Evolutionary conservation across 1,284 basidiomycete genomes (phyloP).

Genomic region (Leccinum pachyderme): DNA sequence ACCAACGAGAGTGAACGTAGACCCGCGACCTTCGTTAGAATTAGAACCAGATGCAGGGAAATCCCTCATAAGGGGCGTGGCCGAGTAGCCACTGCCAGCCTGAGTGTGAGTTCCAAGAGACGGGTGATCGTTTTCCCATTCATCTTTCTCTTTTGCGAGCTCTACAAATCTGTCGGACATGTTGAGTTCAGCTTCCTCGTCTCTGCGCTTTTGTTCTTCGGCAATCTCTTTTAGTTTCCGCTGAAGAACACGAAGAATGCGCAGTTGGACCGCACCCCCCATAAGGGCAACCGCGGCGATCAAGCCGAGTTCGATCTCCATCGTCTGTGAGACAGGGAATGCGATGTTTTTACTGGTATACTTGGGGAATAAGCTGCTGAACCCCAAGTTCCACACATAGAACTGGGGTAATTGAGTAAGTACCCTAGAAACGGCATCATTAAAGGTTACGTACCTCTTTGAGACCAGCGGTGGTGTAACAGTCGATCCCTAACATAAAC

Average conservation of each 20-base stretch:
- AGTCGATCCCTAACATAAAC: conserved; percentile 90
- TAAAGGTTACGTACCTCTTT: conserved; percentile 68
- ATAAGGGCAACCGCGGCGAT: conserved; percentile 79
- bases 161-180: conserved; percentile 72
- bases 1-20: conserved; percentile 48
- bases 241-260: conserved; percentile 77
- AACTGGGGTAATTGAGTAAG: conserved; percentile 51
- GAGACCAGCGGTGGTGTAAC: conserved; percentile 85
- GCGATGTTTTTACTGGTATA: conserved; percentile 63
- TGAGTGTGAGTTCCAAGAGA: conserved; percentile 57
- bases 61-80: conserved; percentile 58
- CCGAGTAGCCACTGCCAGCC: conserved; percentile 57
- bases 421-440: not conserved
- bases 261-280: conserved; percentile 88
- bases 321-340: conserved; percentile 85
- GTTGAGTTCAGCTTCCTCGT: conserved; percentile 73
- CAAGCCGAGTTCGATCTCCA: conserved; percentile 92
- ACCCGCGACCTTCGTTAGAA: conserved; percentile 47
- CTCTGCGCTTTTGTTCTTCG: conserved; percentile 69
- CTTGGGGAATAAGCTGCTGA: conserved; percentile 74
- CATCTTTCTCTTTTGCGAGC: conserved; percentile 69
- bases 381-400: conserved; percentile 93
- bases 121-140: conserved; percentile 88
- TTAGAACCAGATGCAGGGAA: conserved; percentile 50
- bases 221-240: conserved; percentile 77